A percentile compares a stretch with the other conserved stretches of the same genome.
phyloP scores from a whole-genome alignment of 345 rosid genomes.

The Erodium maritimum region DNA sequence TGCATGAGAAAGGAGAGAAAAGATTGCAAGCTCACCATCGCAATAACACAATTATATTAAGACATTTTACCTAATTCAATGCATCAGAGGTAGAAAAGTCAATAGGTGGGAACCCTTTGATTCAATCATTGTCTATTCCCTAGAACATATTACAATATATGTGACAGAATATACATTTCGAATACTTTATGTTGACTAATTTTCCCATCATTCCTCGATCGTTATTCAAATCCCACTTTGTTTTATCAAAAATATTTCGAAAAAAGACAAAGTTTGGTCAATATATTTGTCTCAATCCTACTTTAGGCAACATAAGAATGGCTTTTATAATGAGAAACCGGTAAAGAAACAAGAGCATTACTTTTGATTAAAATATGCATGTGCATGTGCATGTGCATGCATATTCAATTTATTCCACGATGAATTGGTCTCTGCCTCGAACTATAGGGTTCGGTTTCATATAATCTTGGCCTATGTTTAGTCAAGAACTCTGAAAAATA shows the following conservation, averaged over 20 bases:
- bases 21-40: constrained; percentile 8
- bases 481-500: no score
- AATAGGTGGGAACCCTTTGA: constrained; percentile 18
- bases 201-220: not conserved
- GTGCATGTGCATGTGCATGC: no score
- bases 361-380: not conserved
- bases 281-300: not conserved
- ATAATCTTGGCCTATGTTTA: no score
- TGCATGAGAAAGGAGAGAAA: not conserved
- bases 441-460: not conserved
- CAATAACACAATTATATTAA: constrained; percentile 21
- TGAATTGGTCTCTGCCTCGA: not conserved
- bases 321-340: not conserved
- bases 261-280: not conserved
- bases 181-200: not conserved
- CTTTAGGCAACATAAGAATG: not conserved
- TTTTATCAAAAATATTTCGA: no score
- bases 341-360: no score
- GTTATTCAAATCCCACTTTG: not conserved
- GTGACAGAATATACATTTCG: not conserved
- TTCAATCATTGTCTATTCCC: constrained; percentile 31
- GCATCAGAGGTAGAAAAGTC: constrained; percentile 25
- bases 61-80: constrained; percentile 32
- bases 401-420: no score
- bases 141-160: not conserved